These are phyloP conservation scores for Wickerhamomyces sp. DNA, from an alignment of 1,139 yeast genomes.

Conservation along the genomic window DNA sequence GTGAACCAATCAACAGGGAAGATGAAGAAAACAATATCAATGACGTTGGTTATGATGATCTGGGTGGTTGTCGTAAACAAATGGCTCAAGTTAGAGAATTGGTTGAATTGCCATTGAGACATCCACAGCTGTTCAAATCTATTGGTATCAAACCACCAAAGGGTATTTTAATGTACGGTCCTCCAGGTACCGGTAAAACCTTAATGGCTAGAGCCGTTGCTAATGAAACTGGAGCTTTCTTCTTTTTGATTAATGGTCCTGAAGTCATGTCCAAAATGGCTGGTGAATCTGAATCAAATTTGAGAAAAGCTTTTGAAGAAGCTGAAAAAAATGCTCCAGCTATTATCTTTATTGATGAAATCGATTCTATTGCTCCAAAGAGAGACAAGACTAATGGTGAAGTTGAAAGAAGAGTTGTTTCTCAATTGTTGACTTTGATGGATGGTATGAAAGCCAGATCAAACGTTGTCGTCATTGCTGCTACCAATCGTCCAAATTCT, in stretches of 20 bases:
- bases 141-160: slow-evolving; percentile 98
- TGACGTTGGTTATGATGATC: slow-evolving; percentile 98
- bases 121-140: slow-evolving; percentile 92
- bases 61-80: slow-evolving; percentile 98
- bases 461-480: slow-evolving; percentile 91
- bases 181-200: slow-evolving; percentile 99
- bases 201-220: slow-evolving; percentile 99
- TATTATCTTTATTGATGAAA: slow-evolving; percentile 95
- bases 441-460: slow-evolving; percentile 99
- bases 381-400: slow-evolving; percentile 99
- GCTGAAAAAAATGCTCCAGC: slow-evolving; percentile 99
- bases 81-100: slow-evolving; percentile 98
- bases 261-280: slow-evolving; percentile 99
- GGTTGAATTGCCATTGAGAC: slow-evolving; percentile 94
- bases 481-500: slow-evolving; percentile 96
- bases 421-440: slow-evolving; percentile 94
- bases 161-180: slow-evolving; percentile 96
- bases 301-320: slow-evolving; percentile 97
- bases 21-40: slow-evolving; percentile 95
- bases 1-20: slow-evolving; percentile 98
- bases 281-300: slow-evolving; percentile 96
- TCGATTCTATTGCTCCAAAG: slow-evolving; percentile 98
- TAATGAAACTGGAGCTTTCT: slow-evolving; percentile 97
- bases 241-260: slow-evolving; percentile 98
- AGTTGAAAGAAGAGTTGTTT: slow-evolving; percentile 96